A percentile compares a stretch with the other conserved stretches of the same genome.
phyloP scores from a whole-genome alignment of 257 asterid genomes.

The Solanum virginianum region DNA sequence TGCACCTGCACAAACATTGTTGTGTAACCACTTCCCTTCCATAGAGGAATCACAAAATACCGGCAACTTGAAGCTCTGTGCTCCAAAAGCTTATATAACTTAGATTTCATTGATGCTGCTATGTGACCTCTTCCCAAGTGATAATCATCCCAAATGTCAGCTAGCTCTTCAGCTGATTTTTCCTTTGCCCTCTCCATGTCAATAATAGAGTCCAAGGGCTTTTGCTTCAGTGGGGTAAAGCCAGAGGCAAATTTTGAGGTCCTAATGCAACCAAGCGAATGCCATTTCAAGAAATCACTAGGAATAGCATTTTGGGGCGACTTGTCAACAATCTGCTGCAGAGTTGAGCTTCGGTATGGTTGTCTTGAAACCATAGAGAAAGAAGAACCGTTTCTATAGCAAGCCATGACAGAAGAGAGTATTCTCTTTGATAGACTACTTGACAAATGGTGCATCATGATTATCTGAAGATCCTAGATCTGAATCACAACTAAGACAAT shows the following conservation, averaged over 20 bases:
- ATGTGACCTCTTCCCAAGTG: slow-evolving; percentile 98
- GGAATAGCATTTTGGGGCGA: slow-evolving; percentile 19
- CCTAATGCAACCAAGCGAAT: slow-evolving; percentile 37
- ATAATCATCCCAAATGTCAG: slow-evolving; percentile 85
- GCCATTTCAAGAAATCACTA: slow-evolving; percentile 26
- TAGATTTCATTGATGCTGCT: slow-evolving; percentile 69
- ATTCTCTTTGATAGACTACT: slow-evolving; percentile 29
- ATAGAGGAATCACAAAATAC: slow-evolving; percentile 77
- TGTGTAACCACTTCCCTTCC: slow-evolving; percentile 93
- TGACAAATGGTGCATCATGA: slow-evolving; percentile 25
- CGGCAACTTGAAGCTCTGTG: slow-evolving; percentile 75
- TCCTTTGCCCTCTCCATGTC: slow-evolving; percentile 66
- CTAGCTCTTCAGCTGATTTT: slow-evolving; percentile 66
- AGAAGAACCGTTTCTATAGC: slow-evolving; percentile 8
- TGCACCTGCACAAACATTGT: slow-evolving; percentile 89
- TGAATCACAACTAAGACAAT: not conserved
- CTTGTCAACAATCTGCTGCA: slow-evolving; percentile 16
- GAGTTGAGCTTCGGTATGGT: slow-evolving; percentile 10
- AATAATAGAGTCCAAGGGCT: slow-evolving; percentile 62
- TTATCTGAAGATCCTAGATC: slow-evolving; percentile 2
- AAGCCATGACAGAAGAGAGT: slow-evolving; percentile 12
- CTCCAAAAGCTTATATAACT: slow-evolving; percentile 47
- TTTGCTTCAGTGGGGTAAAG: slow-evolving; percentile 57
- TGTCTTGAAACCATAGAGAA: slow-evolving; percentile 9
- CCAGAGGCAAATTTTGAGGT: slow-evolving; percentile 67